phyloP scores from a whole-genome alignment of 352 stramenopile genomes.

The Phytophthora ramorum region DNA sequence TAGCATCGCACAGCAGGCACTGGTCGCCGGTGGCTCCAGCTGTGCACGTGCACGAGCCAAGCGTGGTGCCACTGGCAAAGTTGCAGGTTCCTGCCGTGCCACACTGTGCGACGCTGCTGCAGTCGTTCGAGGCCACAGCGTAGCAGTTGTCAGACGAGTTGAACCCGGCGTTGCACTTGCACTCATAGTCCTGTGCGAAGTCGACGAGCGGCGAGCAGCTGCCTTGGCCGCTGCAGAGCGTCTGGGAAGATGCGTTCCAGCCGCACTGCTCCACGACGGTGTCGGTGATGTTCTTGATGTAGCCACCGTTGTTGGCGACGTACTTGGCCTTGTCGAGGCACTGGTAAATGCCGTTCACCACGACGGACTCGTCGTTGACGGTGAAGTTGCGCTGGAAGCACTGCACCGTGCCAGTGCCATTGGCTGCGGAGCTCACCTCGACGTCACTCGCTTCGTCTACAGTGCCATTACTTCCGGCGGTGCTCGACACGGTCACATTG shows the following conservation, averaged over 20 bases:
- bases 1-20: conserved; percentile 65
- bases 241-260: conserved; percentile 48
- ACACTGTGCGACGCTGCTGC: conserved; percentile 77
- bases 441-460: conserved; percentile 29
- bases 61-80: conserved; percentile 34
- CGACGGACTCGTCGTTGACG: conserved; percentile 41
- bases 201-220: conserved; percentile 65
- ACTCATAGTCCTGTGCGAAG: conserved; percentile 75
- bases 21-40: conserved; percentile 66
- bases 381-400: conserved; percentile 79
- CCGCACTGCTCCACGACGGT: conserved; percentile 60
- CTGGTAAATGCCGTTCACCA: conserved; percentile 81
- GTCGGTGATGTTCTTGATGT: conserved; percentile 71
- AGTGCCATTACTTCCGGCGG: conserved; percentile 33
- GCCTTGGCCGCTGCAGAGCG: conserved; percentile 74
- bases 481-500: conserved; percentile 40
- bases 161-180: conserved; percentile 82
- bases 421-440: conserved; percentile 22
- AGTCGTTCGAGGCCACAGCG: conserved; percentile 63
- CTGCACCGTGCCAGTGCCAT: conserved; percentile 55
- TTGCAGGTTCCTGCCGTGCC: conserved; percentile 61
- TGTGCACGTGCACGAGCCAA: conserved; percentile 56
- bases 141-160: conserved; percentile 62
- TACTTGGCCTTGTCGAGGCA: conserved; percentile 77
- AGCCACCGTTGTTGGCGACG: conserved; percentile 55